Percentiles rank a stretch among this genome's conserved stretches.
phyloP scores from a whole-genome alignment of 2,329 filamentous ascomycete species.

The Colletotrichum musicola region DNA sequence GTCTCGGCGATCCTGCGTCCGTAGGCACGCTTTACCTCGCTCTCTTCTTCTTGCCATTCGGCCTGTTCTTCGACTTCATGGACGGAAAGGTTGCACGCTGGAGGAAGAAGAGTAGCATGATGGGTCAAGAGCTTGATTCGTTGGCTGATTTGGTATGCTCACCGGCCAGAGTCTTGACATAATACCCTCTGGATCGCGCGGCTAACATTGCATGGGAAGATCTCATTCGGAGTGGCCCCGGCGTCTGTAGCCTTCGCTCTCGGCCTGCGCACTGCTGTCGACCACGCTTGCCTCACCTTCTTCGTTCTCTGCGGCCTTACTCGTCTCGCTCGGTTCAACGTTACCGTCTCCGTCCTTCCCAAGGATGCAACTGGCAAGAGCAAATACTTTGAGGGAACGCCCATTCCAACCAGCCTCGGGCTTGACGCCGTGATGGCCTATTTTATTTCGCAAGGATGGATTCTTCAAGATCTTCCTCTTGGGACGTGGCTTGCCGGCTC shows the following conservation, averaged over 20 bases:
- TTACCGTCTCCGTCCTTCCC: slow-evolving; percentile 88
- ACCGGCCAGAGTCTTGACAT: not conserved
- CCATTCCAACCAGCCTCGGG: slow-evolving; percentile 89
- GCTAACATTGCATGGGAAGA: slow-evolving; percentile 62
- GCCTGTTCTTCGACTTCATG: slow-evolving; percentile 97
- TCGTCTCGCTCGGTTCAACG: slow-evolving; percentile 95
- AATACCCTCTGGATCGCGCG: not conserved
- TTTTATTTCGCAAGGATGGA: slow-evolving; percentile 86
- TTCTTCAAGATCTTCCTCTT: slow-evolving; percentile 81
- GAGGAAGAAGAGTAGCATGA: slow-evolving; percentile 96
- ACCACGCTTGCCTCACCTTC: slow-evolving; percentile 84
- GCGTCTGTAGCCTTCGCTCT: slow-evolving; percentile 90
- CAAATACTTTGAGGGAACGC: slow-evolving; percentile 96
- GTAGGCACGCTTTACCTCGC: slow-evolving; percentile 83
- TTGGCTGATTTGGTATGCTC: slow-evolving; percentile 87
- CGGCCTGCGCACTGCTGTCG: slow-evolving; percentile 84
- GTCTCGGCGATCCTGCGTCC: slow-evolving; percentile 76
- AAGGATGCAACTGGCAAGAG: slow-evolving; percentile 94
- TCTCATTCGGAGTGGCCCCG: slow-evolving; percentile 94
- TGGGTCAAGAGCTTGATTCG: slow-evolving; percentile 98
- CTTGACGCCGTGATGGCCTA: slow-evolving; percentile 89
- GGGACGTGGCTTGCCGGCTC: slow-evolving; percentile 78
- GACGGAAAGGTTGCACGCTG: slow-evolving; percentile 96
- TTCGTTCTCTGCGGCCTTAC: slow-evolving; percentile 97
- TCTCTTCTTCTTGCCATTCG: slow-evolving; percentile 89